A percentile compares a stretch with the other conserved stretches of the same genome.
These are phyloP conservation scores for Trichosporon coremiiforme DNA, from an alignment of 1,284 basidiomycete genomes.

Conservation along the genomic window DNA sequence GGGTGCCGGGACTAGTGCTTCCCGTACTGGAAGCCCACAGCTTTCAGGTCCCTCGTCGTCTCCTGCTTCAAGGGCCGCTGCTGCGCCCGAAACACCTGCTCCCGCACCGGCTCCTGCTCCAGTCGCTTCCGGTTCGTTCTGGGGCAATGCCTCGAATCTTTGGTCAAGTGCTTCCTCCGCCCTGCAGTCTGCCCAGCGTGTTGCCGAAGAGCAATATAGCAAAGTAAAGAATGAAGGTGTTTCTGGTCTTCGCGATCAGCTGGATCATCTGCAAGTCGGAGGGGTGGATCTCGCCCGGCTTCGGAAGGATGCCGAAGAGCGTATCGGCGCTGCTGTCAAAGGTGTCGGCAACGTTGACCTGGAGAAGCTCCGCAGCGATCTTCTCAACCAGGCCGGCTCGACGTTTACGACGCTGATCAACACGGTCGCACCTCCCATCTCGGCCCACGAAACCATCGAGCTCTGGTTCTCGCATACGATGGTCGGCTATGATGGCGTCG, in stretches of 20 bases:
- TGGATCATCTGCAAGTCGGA: slow-evolving; percentile 60
- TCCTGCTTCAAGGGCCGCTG: slow-evolving; percentile 29
- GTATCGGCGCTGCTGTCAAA: slow-evolving; percentile 64
- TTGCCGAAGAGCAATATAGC: slow-evolving; percentile 75
- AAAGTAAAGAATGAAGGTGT: slow-evolving; percentile 64
- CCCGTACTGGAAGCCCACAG: slow-evolving; percentile 37
- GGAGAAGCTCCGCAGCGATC: slow-evolving; percentile 83
- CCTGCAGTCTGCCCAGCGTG: slow-evolving; percentile 80
- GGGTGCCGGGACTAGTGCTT: slow-evolving; percentile 29
- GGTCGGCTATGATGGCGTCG: slow-evolving; percentile 92
- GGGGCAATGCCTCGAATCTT: slow-evolving; percentile 62
- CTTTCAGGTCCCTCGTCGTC: slow-evolving; percentile 20
- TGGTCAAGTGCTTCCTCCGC: slow-evolving; percentile 84
- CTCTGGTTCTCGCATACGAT: slow-evolving; percentile 96
- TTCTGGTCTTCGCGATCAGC: slow-evolving; percentile 35
- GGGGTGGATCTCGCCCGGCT: slow-evolving; percentile 80
- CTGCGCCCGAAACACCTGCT: slow-evolving; percentile 21
- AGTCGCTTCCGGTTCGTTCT: slow-evolving; percentile 34
- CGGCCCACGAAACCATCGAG: slow-evolving; percentile 95
- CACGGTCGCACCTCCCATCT: slow-evolving; percentile 95
- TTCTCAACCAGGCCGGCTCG: slow-evolving; percentile 79
- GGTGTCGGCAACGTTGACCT: slow-evolving; percentile 65
- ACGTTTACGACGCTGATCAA: slow-evolving; percentile 88
- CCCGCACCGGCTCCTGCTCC: slow-evolving; percentile 23
- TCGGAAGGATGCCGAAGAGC: slow-evolving; percentile 58